phyloP scores from a whole-genome alignment of 2,329 filamentous ascomycete genomes.

The Cordyceps militaris region DNA sequence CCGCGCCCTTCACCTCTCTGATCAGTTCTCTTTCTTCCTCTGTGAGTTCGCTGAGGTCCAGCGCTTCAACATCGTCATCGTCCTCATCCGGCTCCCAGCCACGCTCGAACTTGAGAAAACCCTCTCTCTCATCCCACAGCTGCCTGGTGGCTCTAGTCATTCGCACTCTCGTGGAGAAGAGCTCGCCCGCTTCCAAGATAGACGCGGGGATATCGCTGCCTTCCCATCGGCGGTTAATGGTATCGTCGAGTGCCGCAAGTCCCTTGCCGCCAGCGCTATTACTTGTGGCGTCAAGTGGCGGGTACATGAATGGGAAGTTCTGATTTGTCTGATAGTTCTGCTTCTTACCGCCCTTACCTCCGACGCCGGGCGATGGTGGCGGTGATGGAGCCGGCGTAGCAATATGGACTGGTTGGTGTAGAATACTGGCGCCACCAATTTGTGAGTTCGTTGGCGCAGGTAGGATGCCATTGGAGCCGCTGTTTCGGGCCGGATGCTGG shows the following conservation, averaged over 20 bases:
- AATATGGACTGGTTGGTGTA: conserved; percentile 95
- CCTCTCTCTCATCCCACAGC: conserved; percentile 88
- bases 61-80: conserved; percentile 37
- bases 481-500: conserved; percentile 60
- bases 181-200: conserved; percentile 86
- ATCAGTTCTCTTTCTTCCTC: conserved; percentile 35
- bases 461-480: conserved; percentile 55
- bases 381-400: conserved; percentile 96
- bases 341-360: conserved; percentile 92
- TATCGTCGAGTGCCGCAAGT: conserved; percentile 69
- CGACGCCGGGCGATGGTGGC: conserved; percentile 78
- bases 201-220: conserved; percentile 91
- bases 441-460: conserved; percentile 47
- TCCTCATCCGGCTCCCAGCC: conserved; percentile 60
- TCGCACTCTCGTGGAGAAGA: conserved; percentile 84
- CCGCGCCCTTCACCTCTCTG: conserved; percentile 31
- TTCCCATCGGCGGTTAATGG: conserved; percentile 83
- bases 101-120: conserved; percentile 84
- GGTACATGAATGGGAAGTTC: conserved; percentile 96
- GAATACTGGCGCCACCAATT: conserved; percentile 65
- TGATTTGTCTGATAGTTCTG: conserved; percentile 99
- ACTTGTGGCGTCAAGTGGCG: conserved; percentile 79
- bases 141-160: conserved; percentile 89
- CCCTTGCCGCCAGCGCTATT: conserved; percentile 90
- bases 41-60: conserved; percentile 39